Conservation (phyloP, 371 early-diverging fungal genomes). For the Rhizopus delemar region DNA sequence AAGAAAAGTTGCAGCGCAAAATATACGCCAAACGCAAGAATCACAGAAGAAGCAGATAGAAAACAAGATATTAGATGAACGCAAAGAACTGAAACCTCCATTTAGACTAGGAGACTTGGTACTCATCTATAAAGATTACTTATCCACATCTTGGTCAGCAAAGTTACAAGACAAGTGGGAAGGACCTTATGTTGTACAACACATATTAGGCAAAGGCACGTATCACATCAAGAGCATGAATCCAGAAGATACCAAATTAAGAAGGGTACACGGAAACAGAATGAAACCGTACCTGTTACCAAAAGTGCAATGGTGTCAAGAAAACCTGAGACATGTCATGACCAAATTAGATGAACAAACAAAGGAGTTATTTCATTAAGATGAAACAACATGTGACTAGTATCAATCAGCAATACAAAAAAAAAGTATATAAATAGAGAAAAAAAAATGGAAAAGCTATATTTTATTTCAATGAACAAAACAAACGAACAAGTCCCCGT, state of each 20-base stretch:
- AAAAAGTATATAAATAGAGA: no score
- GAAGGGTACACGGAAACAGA: neutral
- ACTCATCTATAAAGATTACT: neutral
- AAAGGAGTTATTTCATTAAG: no score
- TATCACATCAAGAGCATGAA: neutral
- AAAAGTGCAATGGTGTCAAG: no score
- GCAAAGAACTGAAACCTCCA: neutral
- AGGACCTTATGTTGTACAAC: neutral
- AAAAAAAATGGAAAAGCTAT: no score
- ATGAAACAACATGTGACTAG: no score
- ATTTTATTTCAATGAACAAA: no score
- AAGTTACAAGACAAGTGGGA: conserved; percentile 1
- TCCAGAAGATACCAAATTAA: neutral
- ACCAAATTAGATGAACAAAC: no score
- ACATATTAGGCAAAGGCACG: neutral
- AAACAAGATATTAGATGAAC: neutral
- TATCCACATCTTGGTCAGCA: conserved; percentile 1
- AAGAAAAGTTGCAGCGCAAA: neutral
- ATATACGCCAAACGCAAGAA: neutral
- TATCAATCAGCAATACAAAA: no score
- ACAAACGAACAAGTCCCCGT: no score
- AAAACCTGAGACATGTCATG: no score
- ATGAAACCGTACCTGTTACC: neutral
- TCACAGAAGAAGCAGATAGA: conserved; percentile 4
- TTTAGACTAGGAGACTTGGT: neutral